phyloP scores from a whole-genome alignment of 2,329 filamentous ascomycete species.

The Xylariales sp. region DNA sequence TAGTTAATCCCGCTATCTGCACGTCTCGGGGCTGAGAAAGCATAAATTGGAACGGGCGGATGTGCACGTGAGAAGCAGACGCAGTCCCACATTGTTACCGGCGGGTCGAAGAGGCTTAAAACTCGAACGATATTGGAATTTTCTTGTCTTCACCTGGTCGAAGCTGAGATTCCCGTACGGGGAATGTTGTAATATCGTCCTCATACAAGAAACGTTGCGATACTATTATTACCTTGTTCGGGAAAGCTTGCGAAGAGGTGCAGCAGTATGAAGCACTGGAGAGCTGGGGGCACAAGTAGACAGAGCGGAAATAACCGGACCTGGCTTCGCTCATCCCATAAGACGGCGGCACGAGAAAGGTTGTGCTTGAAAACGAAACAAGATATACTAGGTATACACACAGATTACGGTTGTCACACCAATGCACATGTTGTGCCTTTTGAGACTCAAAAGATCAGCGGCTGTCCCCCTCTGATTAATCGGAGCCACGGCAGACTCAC shows the following conservation, averaged over 20 bases:
- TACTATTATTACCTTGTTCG: slow-evolving; percentile 1
- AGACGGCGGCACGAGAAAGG: not conserved
- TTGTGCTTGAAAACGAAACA: not conserved
- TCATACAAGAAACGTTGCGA: slow-evolving; percentile 1
- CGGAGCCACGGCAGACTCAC: slow-evolving; percentile 26
- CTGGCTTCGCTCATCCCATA: not conserved
- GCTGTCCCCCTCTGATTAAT: slow-evolving; percentile 7
- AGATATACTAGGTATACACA: slow-evolving; percentile 4
- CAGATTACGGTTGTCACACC: not conserved
- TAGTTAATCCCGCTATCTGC: slow-evolving; percentile 27
- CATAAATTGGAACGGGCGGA: slow-evolving; percentile 21
- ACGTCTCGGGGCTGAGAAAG: slow-evolving; percentile 36
- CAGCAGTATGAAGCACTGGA: not conserved
- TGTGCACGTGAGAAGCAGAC: slow-evolving; percentile 22
- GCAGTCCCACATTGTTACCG: not conserved
- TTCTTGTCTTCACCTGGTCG: not conserved
- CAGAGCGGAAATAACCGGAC: slow-evolving; percentile 11
- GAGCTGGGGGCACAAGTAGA: not conserved
- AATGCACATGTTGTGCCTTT: slow-evolving; percentile 14
- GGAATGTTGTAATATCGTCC: not conserved
- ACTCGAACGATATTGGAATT: slow-evolving; percentile 4
- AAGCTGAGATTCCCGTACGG: not conserved
- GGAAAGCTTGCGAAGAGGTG: slow-evolving; percentile 1
- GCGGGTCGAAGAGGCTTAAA: slow-evolving; percentile 4
- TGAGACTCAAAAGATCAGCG: slow-evolving; percentile 10